phyloP scores from a whole-genome alignment of 1,284 basidiomycete species.

The Meripilus lineatus region DNA sequence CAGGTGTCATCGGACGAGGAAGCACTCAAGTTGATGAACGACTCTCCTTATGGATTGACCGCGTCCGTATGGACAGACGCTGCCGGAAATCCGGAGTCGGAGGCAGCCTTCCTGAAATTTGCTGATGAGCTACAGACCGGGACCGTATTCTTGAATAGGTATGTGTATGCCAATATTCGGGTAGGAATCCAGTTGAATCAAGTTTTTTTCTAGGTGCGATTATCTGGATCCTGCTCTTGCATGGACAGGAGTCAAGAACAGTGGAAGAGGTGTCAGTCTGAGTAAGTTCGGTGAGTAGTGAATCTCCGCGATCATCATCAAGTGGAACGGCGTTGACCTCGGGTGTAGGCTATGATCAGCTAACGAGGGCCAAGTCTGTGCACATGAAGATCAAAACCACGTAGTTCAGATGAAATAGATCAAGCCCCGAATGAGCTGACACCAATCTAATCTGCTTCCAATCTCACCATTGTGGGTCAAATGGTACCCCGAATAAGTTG shows the following conservation, averaged over 20 bases:
- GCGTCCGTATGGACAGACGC: slow-evolving; percentile 91
- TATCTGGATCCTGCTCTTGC: slow-evolving; percentile 86
- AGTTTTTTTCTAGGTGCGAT: slow-evolving; percentile 54
- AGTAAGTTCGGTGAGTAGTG: slow-evolving; percentile 74
- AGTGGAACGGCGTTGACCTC: not conserved
- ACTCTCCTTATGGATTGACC: slow-evolving; percentile 93
- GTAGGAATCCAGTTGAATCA: no score
- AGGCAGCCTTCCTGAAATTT: slow-evolving; percentile 66
- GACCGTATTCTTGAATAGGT: slow-evolving; percentile 90
- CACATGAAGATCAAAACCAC: slow-evolving; percentile 69
- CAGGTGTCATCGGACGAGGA: slow-evolving; percentile 80
- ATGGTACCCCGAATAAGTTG: no score
- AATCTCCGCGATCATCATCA: not conserved
- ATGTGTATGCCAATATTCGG: slow-evolving; percentile 6
- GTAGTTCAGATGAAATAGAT: not conserved
- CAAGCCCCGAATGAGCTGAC: not conserved
- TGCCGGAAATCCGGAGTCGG: slow-evolving; percentile 49
- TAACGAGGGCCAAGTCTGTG: slow-evolving; percentile 73
- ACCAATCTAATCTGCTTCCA: not conserved
- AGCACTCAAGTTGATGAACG: slow-evolving; percentile 89
- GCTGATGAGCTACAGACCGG: slow-evolving; percentile 79
- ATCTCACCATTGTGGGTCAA: not conserved
- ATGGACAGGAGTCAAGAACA: slow-evolving; percentile 94
- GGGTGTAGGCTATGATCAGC: slow-evolving; percentile 70
- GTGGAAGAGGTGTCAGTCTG: slow-evolving; percentile 85